Base-by-base conservation (phyloP, 306 rosid species). In the Begonia fuchsioides region DNA sequence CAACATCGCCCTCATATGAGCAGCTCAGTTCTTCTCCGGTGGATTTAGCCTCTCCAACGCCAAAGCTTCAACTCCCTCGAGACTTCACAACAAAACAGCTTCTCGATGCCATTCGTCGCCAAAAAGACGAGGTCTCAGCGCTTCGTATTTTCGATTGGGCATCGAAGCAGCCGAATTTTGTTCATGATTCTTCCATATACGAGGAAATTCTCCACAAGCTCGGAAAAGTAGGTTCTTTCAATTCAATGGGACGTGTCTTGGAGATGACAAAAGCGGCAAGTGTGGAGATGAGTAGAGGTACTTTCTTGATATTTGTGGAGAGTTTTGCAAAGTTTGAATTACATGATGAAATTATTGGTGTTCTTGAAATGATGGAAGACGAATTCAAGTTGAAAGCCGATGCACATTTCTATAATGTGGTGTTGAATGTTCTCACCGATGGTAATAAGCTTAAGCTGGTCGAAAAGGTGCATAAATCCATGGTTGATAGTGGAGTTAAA, bases 121-220 rank as follows among this genome's bases (percentile, higher is more conserved):
- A 76, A 48, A 70, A 58, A 32, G 90, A 86, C 61, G 77, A 74
- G 38, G 68, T 82, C n/a, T 72, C 96, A 0, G 69, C 77, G 3
- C 72, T 86, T 15, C 76, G 72, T 50, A 47, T 79, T 17, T 76
- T 74, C 65, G 73, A 76, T 32, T 79, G 90, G 86, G 90, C 94
- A 51, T 69, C 87, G 0, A 66, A 70, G 64, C 93, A 83, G 62
- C 81, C 88, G 68, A 76, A 64, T 44, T 83, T 75, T 73, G 17
- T 60, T 0, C 76, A 88, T 43, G 32, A 17, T 54, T 60, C 75
- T 16, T 54, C 74, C 17, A 8, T 83, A 9, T 79, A 72, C 70
- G 52, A 82, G 55, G 84, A 79, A 51, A 35, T 71, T 54, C 94
- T 82, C 50, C 63, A 54, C 50, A 75, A 70, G 43, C 86, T 76